Evolutionary conservation across 1,284 basidiomycete species (phyloP).

Genomic region (Farysia itapuensis): DNA sequence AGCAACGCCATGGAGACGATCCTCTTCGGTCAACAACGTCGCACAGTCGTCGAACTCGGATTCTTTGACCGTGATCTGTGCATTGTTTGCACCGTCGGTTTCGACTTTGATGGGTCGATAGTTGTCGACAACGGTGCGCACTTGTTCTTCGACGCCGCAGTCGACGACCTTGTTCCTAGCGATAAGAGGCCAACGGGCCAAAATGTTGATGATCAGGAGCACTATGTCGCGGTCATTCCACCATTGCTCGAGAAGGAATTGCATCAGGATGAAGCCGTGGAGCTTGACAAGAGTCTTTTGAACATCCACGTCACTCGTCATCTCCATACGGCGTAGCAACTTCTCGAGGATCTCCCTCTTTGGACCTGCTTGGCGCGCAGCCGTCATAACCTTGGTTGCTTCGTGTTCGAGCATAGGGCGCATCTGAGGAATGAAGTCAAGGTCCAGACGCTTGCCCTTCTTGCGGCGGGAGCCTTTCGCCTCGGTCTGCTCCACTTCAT

Average conservation of each 20-base stretch:
- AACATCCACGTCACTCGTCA: constrained; percentile 78
- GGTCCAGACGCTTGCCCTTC: constrained; percentile 87
- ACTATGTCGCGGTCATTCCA: constrained; percentile 73
- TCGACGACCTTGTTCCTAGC: constrained; percentile 86
- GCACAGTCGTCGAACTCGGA: neutral
- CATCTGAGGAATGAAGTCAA: constrained; percentile 75
- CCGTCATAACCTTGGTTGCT: constrained; percentile 85
- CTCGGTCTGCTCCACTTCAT: constrained; percentile 76
- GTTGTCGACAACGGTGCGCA: constrained; percentile 26
- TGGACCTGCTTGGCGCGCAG: constrained; percentile 79
- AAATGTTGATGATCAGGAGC: constrained; percentile 64
- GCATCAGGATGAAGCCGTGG: constrained; percentile 91
- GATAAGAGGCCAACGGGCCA: constrained; percentile 73
- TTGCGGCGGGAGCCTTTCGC: constrained; percentile 87
- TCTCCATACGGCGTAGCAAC: constrained; percentile 82
- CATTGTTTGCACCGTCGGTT: neutral
- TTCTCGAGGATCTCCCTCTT: constrained; percentile 81
- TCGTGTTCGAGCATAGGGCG: constrained; percentile 77
- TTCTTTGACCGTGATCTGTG: neutral
- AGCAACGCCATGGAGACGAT: neutral
- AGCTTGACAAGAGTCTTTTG: constrained; percentile 85
- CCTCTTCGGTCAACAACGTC: neutral
- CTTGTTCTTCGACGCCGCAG: constrained; percentile 63
- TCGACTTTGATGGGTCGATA: constrained; percentile 58
- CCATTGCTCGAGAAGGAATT: constrained; percentile 80